Evolutionary conservation across 306 rosid genomes (phyloP).

Genomic region (Hippophae rhamnoides): DNA sequence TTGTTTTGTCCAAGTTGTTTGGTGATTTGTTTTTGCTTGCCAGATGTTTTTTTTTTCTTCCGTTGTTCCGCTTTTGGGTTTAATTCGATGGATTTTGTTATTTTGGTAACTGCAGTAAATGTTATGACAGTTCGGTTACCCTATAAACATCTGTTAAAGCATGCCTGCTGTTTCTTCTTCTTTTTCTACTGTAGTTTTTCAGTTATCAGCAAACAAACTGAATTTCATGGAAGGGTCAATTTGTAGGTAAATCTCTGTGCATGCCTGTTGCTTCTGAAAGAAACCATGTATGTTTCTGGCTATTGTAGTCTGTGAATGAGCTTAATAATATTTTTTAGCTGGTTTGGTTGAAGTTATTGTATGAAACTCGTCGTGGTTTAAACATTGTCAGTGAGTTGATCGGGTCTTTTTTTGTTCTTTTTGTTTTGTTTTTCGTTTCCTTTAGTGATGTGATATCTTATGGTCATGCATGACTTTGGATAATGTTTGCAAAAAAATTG

Average conservation of each 20-base stretch:
- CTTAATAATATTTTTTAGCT: background rate
- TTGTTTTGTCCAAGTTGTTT: constrained; percentile 1
- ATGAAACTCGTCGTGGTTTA: background rate
- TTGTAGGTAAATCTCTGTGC: too few species aligned
- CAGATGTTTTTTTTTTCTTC: background rate
- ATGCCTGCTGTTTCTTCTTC: background rate
- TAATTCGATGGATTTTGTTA: constrained; percentile 12
- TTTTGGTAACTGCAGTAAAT: constrained; percentile 2
- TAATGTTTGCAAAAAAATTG: background rate
- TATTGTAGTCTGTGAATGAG: too few species aligned
- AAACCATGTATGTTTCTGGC: too few species aligned
- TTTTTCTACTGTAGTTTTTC: background rate
- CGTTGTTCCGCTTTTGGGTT: background rate
- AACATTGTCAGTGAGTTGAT: constrained; percentile 3
- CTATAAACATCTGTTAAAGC: background rate
- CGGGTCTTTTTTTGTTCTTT: background rate
- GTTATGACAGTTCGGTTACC: background rate
- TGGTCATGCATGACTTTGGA: background rate
- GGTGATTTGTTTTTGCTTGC: constrained; percentile 17
- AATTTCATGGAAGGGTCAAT: too few species aligned
- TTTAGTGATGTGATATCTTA: too few species aligned
- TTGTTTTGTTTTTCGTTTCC: too few species aligned
- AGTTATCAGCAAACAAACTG: too few species aligned
- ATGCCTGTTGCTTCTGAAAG: too few species aligned
- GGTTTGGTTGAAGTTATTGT: constrained; percentile 2